Percentiles rank a stretch among this genome's conserved stretches.
Conservation (phyloP, 2,329 filamentous ascomycete genomes). For the Fusarium nanum region DNA sequence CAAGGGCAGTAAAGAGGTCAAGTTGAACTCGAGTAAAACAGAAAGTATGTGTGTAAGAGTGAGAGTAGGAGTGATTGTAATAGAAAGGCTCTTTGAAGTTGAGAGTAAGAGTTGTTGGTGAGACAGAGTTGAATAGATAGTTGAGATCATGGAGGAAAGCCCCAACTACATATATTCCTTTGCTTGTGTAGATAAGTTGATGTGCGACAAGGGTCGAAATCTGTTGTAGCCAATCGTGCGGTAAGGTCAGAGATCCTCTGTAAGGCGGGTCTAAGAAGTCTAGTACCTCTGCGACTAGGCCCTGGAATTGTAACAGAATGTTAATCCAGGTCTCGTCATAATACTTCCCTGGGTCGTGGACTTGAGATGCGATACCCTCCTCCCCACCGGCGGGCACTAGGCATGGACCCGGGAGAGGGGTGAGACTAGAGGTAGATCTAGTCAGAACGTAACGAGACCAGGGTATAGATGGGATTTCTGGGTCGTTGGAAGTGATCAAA, state of each 20-base stretch:
- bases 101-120: conserved; percentile 40
- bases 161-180: conserved; percentile 47
- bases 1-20: conserved; percentile 24
- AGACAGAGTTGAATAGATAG: conserved; percentile 39
- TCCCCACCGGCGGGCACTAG: conserved; percentile 34
- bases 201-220: conserved; percentile 48
- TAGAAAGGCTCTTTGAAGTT: conserved; percentile 27
- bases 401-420: conserved; percentile 30
- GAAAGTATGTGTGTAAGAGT: conserved; percentile 33
- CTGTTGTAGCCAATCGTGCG: conserved; percentile 49
- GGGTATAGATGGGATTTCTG: conserved; percentile 40
- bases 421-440: conserved; percentile 32
- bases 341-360: conserved; percentile 37
- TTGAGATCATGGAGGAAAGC: conserved; percentile 43
- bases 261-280: conserved; percentile 39
- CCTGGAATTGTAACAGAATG: conserved; percentile 43
- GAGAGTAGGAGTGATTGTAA: conserved; percentile 31
- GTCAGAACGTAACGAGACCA: conserved; percentile 34
- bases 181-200: conserved; percentile 42
- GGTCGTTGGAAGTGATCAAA: conserved; percentile 45
- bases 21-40: conserved; percentile 11
- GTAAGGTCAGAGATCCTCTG: conserved; percentile 49
- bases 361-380: conserved; percentile 41
- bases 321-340: conserved; percentile 47
- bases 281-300: conserved; percentile 43